These are phyloP conservation scores for Terfezia boudieri DNA, from an alignment of 495 filamentous ascomycete genomes.

Conservation along the genomic window DNA sequence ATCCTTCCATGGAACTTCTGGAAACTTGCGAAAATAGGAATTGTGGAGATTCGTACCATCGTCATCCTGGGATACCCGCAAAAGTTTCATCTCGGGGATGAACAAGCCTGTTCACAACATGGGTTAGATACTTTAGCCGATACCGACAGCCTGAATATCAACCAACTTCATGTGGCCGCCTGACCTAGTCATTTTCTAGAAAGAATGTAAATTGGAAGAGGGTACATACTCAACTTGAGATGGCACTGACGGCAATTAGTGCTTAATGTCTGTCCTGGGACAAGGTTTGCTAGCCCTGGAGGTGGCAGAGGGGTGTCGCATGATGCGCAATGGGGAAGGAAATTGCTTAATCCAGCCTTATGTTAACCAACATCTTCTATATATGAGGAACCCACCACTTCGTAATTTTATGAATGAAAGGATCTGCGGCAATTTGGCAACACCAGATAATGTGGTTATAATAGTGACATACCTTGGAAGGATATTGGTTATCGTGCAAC, in stretches of 20 bases:
- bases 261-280: conserved; percentile 52
- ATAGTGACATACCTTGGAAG: conserved; percentile 38
- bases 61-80: conserved; percentile 38
- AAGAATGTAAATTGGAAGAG: background rate
- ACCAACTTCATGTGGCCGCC: background rate
- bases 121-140: conserved; percentile 13
- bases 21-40: no score
- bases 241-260: conserved; percentile 69
- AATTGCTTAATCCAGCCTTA: conserved; percentile 30
- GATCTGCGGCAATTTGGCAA: no score
- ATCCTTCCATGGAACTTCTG: no score
- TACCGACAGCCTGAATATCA: background rate
- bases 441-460: no score
- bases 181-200: background rate
- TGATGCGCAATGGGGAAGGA: conserved; percentile 58
- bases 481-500: conserved; percentile 58
- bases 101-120: conserved; percentile 28
- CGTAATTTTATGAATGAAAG: no score
- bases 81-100: conserved; percentile 60
- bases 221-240: conserved; percentile 45
- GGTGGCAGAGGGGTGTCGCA: conserved; percentile 48
- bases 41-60: background rate
- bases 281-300: conserved; percentile 40
- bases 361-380: no score
- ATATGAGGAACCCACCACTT: no score